Evolutionary conservation across 2,329 filamentous ascomycete species (phyloP).

Genomic region (Pseudogymnoascus sp.): DNA sequence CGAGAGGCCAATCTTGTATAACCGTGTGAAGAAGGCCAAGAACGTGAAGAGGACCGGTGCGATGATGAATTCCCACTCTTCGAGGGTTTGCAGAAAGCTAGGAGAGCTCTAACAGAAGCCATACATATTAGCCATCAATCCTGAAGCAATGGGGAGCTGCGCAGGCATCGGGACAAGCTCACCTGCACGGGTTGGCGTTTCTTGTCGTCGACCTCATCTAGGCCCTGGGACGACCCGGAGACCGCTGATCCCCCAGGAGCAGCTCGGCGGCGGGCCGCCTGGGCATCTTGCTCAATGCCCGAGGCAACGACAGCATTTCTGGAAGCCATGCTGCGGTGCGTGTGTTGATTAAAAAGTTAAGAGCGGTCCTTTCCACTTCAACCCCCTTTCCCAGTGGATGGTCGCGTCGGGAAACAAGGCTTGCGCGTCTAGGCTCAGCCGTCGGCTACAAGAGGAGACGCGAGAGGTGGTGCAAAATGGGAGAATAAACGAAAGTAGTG

Average conservation of each 20-base stretch:
- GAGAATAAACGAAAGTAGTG: slow-evolving; percentile 1
- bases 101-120: slow-evolving; percentile 34
- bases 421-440: slow-evolving; percentile 7
- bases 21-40: slow-evolving; percentile 56
- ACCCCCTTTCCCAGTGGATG: background rate
- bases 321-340: slow-evolving; percentile 23
- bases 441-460: background rate
- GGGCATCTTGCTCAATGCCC: slow-evolving; percentile 46
- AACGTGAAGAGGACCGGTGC: slow-evolving; percentile 53
- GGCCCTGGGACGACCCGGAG: slow-evolving; percentile 29
- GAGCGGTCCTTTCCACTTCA: background rate
- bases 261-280: slow-evolving; percentile 49
- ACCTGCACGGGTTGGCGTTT: slow-evolving; percentile 54
- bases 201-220: slow-evolving; percentile 44
- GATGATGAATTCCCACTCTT: slow-evolving; percentile 55
- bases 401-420: slow-evolving; percentile 1
- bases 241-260: slow-evolving; percentile 34
- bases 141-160: background rate
- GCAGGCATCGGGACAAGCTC: slow-evolving; percentile 12
- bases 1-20: slow-evolving; percentile 64
- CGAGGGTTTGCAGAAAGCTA: slow-evolving; percentile 53
- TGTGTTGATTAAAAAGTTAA: background rate
- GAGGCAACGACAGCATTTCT: slow-evolving; percentile 49
- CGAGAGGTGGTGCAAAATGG: background rate
- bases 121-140: slow-evolving; percentile 21